These are phyloP conservation scores for Fusarium sp. DNA, from an alignment of 2,329 filamentous ascomycete species.

Conservation along the genomic window DNA sequence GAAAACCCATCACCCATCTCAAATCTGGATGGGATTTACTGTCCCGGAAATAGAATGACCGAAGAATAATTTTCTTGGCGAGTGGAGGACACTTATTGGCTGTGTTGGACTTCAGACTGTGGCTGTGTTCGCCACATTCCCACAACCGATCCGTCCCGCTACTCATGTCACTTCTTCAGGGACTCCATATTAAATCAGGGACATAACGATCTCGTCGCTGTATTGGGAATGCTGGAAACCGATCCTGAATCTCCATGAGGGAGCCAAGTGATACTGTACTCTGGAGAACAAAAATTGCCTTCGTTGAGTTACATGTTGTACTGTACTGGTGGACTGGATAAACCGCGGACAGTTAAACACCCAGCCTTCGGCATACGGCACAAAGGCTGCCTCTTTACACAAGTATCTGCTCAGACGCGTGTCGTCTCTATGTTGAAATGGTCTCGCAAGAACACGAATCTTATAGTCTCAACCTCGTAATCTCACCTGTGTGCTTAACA, in stretches of 20 bases:
- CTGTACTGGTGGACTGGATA: too few relatives aligned
- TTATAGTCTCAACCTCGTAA: constrained; percentile 6
- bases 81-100: constrained; percentile 19
- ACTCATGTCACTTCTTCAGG: constrained; percentile 21
- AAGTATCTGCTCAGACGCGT: constrained; percentile 9
- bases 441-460: constrained; percentile 9
- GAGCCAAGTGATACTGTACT: constrained; percentile 28
- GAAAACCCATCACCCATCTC: constrained; percentile 14
- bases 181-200: constrained; percentile 15
- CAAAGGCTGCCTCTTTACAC: constrained; percentile 20
- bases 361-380: constrained; percentile 19
- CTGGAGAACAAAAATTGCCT: constrained; percentile 19
- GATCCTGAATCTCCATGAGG: constrained; percentile 31
- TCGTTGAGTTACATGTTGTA: constrained; percentile 21
- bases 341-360: constrained; percentile 13
- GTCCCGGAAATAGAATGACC: constrained; percentile 27
- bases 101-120: constrained; percentile 18
- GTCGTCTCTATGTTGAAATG: constrained; percentile 9
- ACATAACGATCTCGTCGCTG: constrained; percentile 19
- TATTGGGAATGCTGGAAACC: constrained; percentile 9
- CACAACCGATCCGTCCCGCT: constrained; percentile 24
- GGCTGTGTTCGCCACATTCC: constrained; percentile 47
- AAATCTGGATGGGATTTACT: constrained; percentile 31
- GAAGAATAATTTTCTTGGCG: constrained; percentile 11
- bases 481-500: constrained; percentile 2